Percentiles rank a stretch among this genome's conserved stretches.
Conservation (phyloP, 2,329 filamentous ascomycete genomes). For the Botrytis aclada region DNA sequence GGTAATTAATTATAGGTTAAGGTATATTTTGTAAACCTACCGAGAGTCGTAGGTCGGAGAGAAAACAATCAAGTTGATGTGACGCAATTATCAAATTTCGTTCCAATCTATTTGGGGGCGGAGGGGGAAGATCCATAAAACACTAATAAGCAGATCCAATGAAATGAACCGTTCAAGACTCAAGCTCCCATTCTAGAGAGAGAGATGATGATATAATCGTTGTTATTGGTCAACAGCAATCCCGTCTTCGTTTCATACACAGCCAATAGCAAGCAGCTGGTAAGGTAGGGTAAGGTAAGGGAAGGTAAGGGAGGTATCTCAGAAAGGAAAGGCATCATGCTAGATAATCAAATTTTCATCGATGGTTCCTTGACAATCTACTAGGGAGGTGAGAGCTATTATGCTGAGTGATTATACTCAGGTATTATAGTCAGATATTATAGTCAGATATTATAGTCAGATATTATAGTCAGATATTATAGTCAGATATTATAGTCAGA, state of each 20-base stretch:
- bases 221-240: background rate
- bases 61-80: conserved; percentile 7
- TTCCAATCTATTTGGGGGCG: background rate
- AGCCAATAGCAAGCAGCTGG: background rate
- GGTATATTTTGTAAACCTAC: no score
- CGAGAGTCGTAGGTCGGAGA: background rate
- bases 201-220: background rate
- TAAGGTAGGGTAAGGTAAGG: background rate
- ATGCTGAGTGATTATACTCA: no score
- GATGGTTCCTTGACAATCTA: background rate
- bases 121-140: background rate
- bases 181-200: background rate
- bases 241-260: background rate
- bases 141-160: background rate
- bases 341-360: background rate
- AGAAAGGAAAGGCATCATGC: background rate
- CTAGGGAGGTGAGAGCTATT: no score
- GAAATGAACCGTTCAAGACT: background rate
- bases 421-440: no score
- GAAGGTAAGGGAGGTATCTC: background rate
- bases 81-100: conserved; percentile 11
- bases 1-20: no score
- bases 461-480: no score
- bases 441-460: no score
- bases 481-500: no score